Evolutionary conservation across 192 early-diverging fungal species (phyloP), one percentile per base, ranked within the genome.

Genomic region (Coemansia sp.): DNA sequence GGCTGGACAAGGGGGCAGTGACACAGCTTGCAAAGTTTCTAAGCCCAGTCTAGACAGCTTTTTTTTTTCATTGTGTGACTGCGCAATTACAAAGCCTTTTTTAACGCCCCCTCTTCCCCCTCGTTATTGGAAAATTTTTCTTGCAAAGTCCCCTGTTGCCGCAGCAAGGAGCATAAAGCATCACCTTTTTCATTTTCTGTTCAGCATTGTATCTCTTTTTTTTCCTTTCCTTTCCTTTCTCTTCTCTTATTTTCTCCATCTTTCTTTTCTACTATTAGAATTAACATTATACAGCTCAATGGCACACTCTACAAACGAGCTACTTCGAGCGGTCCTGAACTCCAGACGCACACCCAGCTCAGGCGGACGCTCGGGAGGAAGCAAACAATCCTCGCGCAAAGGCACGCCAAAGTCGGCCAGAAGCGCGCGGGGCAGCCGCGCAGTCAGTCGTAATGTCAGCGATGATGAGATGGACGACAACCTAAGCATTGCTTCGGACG

Each of bases 401-500:
- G 61, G 43, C 64, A 71, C 77, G 23, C 68, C 77, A 10, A 70
- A 62, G 65, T 25, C 40, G 15, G 20, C 70, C 0, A 57, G 31
- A 31, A 69, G 66, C 68, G 42, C 28, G n/a, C 15, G 33, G 26
- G 33, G 46, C 45, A 69, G 74, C 49, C 35, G 51, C 21, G 42
- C 57, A 21, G 63, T 13, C 20, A 76, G 74, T 59, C 61, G 62
- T 16, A 63, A 81, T 23, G 74, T 57, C 9, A 66, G 66, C 3
- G 74, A 73, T 51, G 67, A 69, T 40, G 74, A 76, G 8, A 39
- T 68, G 23, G 74, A 73, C 30, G 70, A 78, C 25, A 23, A 20
- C 2, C 61, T 48, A 7, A 76, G 73, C 56, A 37, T 68, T 6
- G 69, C 66, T 2, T 81, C 79, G 0, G 73, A 73, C 68, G 72